A percentile compares a stretch with the other conserved stretches of the same genome.
These are phyloP conservation scores for Lachancea waltii DNA, from an alignment of 805 yeast species.

Conservation along the genomic window DNA sequence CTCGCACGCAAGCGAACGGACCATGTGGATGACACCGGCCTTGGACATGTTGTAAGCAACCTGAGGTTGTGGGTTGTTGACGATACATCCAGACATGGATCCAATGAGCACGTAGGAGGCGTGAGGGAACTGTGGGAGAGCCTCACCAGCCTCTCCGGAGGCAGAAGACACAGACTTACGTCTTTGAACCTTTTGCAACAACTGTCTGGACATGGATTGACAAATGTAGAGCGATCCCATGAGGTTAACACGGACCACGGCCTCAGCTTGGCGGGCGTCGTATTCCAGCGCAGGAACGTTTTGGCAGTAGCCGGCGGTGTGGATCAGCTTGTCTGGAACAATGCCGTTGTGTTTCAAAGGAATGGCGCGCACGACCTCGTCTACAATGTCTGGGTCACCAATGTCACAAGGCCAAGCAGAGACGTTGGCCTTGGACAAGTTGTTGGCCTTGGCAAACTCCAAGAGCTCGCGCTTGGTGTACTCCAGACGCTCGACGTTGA, in stretches of 20 bases:
- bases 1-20: slow-evolving; percentile 68
- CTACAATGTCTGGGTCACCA: slow-evolving; percentile 56
- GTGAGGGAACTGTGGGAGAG: slow-evolving; percentile 26
- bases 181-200: slow-evolving; percentile 15
- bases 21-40: slow-evolving; percentile 81
- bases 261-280: slow-evolving; percentile 64
- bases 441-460: slow-evolving; percentile 41
- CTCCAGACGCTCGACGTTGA: slow-evolving; percentile 53
- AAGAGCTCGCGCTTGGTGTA: slow-evolving; percentile 45
- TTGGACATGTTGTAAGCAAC: slow-evolving; percentile 78
- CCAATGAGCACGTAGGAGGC: slow-evolving; percentile 59
- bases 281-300: slow-evolving; percentile 73
- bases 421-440: slow-evolving; percentile 32
- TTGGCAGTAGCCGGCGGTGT: slow-evolving; percentile 83
- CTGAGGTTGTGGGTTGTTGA: slow-evolving; percentile 75
- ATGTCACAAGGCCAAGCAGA: slow-evolving; percentile 71
- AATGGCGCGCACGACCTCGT: slow-evolving; percentile 45
- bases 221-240: slow-evolving; percentile 64
- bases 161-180: slow-evolving; percentile 48
- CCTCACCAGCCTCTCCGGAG: slow-evolving; percentile 38
- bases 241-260: slow-evolving; percentile 62
- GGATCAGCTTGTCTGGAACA: slow-evolving; percentile 58
- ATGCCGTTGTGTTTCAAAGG: slow-evolving; percentile 50
- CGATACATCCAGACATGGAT: slow-evolving; percentile 75
- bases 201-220: slow-evolving; percentile 20